Percentiles rank a stretch among this genome's conserved stretches.
Evolutionary conservation across 345 rosid genomes (phyloP).

Genomic region (Hibiscus syriacus): DNA sequence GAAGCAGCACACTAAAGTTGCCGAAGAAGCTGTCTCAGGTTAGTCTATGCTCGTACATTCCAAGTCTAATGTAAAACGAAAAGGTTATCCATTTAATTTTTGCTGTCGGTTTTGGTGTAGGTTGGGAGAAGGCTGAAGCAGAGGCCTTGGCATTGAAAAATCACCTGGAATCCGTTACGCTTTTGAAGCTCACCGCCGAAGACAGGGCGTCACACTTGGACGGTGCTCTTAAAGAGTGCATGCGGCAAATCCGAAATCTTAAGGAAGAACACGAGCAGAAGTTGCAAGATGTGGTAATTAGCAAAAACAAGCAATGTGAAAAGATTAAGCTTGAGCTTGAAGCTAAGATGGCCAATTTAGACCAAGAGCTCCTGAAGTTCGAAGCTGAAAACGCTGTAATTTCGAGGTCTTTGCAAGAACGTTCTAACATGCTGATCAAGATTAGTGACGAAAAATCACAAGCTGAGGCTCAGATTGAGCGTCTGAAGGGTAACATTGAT

Average conservation of each 20-base stretch:
- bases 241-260: background rate
- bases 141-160: background rate
- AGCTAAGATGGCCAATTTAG: background rate
- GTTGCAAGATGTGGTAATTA: background rate
- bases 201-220: background rate
- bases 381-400: too few relatives aligned
- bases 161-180: background rate
- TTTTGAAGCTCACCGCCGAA: background rate
- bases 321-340: background rate
- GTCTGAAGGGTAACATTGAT: too few relatives aligned
- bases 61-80: background rate
- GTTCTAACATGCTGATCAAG: too few relatives aligned
- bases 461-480: too few relatives aligned
- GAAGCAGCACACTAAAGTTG: slow-evolving; percentile 96
- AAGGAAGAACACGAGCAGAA: background rate
- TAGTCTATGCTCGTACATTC: background rate
- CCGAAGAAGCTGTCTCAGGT: slow-evolving; percentile 99
- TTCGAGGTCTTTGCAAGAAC: too few relatives aligned
- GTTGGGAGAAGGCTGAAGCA: background rate
- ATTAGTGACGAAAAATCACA: too few relatives aligned
- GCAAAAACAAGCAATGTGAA: background rate
- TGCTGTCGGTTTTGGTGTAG: background rate
- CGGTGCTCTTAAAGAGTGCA: background rate
- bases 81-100: background rate
- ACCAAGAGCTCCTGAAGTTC: too few relatives aligned